Base-by-base conservation (phyloP, 2,329 filamentous ascomycete species). In the Fusarium sp. region DNA sequence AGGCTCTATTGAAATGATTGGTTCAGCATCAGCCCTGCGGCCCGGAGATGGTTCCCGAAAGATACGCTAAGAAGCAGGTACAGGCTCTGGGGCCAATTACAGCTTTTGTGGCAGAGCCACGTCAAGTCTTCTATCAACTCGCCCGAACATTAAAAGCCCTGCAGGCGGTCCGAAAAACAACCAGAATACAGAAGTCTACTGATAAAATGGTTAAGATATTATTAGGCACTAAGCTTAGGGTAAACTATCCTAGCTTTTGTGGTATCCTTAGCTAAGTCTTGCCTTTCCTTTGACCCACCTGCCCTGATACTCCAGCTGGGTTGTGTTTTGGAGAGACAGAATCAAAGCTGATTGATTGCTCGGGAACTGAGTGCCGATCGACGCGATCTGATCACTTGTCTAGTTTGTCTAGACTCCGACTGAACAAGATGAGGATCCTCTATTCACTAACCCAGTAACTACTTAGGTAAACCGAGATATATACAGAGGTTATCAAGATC, bases 61-160 rank as follows among this genome's bases (percentile, higher is more conserved):
- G 31, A 12, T 37, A 31, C 67, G 59, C 67, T 69, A 69, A 55
- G 42, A 67, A 67, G 44, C 56, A 70, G 67, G 67, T 53, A 70
- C 52, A 23, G 39, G 49, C 10, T n/a, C 18, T 52, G 49, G n/a
- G 16, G 12, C 49, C 49, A 42, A 52, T 44, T 48, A 19, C 21
- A 51, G 42, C 9, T 12, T n/a, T 49, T 21, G 42, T 52, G 13
- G 23, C 50, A 37, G 34, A 31, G 44, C 41, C 61, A 66, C 51
- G 42, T 58, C 42, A n/a, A 37, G 18, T 37, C 34, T 37, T 37
- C 18, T 10, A 26, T 41, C 23, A 42, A 45, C 39, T 31, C n/a
- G 19, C n/a, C n/a, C 21, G 21, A 23, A 23, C 21, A 23, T 23
- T 23, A 23, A 4, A 23, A 23, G 21, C 21, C 21, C 21, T 23